Conservation (phyloP, 2,329 filamentous ascomycete species). For the Talaromyces sp. region DNA sequence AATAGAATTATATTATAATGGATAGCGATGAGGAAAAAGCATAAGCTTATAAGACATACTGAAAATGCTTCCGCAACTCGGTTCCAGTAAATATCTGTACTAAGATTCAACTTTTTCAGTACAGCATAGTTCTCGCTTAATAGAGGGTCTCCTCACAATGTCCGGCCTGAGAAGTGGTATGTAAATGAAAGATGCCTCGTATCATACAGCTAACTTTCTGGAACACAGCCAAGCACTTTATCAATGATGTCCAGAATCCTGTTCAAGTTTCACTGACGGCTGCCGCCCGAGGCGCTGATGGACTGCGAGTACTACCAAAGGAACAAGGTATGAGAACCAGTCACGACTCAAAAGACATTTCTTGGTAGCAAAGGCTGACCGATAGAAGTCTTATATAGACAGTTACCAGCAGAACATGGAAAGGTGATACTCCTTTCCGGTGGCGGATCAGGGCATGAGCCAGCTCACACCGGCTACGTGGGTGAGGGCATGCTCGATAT, state of each 20-base stretch:
- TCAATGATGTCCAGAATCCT: neutral
- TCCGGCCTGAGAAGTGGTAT: neutral
- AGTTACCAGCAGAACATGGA: neutral
- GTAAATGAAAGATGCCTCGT: neutral
- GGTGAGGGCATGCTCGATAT: slow-evolving; percentile 12
- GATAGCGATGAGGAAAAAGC: neutral
- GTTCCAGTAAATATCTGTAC: neutral
- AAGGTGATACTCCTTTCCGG: neutral
- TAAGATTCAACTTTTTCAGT: no score
- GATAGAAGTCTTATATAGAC: neutral
- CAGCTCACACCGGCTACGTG: slow-evolving; percentile 8
- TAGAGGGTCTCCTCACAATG: neutral
- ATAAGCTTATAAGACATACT: neutral
- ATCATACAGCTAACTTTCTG: neutral
- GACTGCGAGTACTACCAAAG: neutral
- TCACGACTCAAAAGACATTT: no score
- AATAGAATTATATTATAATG: neutral
- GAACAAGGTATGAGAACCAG: neutral
- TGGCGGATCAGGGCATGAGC: slow-evolving; percentile 13
- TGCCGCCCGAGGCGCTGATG: neutral
- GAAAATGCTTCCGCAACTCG: neutral
- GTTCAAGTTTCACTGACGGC: neutral
- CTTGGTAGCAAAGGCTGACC: neutral
- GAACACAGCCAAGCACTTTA: neutral
- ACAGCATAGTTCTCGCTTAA: neutral